Conservation (phyloP, 2,329 filamentous ascomycete species). For the Polychaeton citri region DNA sequence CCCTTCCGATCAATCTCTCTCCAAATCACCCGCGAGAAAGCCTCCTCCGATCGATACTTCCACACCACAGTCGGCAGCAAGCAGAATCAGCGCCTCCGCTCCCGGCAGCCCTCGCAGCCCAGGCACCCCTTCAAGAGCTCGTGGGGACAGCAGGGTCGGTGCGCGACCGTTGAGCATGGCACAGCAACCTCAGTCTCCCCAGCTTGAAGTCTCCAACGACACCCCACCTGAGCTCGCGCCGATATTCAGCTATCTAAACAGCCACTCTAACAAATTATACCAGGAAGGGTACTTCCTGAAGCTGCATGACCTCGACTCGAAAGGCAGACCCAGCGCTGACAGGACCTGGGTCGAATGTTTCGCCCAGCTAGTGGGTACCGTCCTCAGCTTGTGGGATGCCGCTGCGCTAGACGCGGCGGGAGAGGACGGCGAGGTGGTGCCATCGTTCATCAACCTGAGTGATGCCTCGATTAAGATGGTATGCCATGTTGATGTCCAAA, state of each 20-base stretch:
- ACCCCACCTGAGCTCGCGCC: conserved; percentile 87
- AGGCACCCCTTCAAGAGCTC: conserved; percentile 24
- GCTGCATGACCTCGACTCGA: conserved; percentile 83
- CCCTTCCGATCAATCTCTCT: neutral
- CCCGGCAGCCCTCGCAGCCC: conserved; percentile 5
- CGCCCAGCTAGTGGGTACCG: conserved; percentile 87
- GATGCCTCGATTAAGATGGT: conserved; percentile 99
- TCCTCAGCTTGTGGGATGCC: conserved; percentile 91
- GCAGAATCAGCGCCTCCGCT: neutral
- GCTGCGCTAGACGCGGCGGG: conserved; percentile 78
- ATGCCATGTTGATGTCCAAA: too few relatives aligned
- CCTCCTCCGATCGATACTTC: conserved; percentile 14
- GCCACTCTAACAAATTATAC: conserved; percentile 90
- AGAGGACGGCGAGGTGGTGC: conserved; percentile 70
- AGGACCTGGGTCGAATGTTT: conserved; percentile 94
- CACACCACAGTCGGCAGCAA: conserved; percentile 7
- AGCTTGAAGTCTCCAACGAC: conserved; percentile 74
- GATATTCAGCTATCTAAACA: conserved; percentile 88
- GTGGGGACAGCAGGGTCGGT: conserved; percentile 35
- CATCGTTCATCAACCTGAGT: conserved; percentile 90
- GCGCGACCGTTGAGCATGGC: conserved; percentile 76
- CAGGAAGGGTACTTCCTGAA: conserved; percentile 98
- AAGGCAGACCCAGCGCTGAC: conserved; percentile 74
- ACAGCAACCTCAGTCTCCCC: conserved; percentile 68
- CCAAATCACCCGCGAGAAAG: conserved; percentile 5